Percentiles rank a stretch among this genome's conserved stretches.
Evolutionary conservation across 208 protist species (phyloP).

Genomic region (Leishmania amazonensis): DNA sequence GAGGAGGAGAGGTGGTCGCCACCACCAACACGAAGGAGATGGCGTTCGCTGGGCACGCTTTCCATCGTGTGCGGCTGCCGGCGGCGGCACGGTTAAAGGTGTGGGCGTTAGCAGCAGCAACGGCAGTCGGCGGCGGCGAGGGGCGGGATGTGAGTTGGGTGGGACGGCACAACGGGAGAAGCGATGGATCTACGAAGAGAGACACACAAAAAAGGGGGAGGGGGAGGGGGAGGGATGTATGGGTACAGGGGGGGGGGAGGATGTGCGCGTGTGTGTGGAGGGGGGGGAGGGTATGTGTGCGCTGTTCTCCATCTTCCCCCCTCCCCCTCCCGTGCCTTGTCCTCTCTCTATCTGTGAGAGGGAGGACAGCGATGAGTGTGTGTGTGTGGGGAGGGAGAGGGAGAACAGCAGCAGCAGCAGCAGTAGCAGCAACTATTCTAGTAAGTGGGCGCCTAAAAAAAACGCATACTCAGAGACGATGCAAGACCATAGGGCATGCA

Average conservation of each 20-base stretch:
- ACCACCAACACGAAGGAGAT: not conserved
- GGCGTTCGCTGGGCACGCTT: not conserved
- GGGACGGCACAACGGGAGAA: slow-evolving; percentile 1
- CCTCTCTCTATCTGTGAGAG: too few relatives aligned
- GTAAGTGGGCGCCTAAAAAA: not conserved
- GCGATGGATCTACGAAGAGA: not conserved
- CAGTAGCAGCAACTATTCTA: not conserved
- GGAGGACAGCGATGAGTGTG: not conserved
- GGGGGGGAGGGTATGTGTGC: not conserved
- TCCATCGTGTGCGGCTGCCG: not conserved
- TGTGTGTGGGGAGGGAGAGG: not conserved
- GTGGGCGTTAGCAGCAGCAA: not conserved
- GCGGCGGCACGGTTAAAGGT: not conserved
- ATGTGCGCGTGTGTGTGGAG: not conserved
- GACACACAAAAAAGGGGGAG: not conserved
- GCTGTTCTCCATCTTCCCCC: not conserved
- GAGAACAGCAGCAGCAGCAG: not conserved
- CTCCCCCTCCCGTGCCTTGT: too few relatives aligned
- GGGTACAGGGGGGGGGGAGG: not conserved
- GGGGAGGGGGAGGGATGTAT: not conserved
- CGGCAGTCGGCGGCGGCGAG: not conserved
- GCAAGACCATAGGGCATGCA: not conserved
- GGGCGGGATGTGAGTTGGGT: not conserved
- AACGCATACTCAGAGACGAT: not conserved
- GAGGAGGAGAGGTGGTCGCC: not conserved